Evolutionary conservation across 129 eudicot species (phyloP).

Genomic region (Flaveria robusta): DNA sequence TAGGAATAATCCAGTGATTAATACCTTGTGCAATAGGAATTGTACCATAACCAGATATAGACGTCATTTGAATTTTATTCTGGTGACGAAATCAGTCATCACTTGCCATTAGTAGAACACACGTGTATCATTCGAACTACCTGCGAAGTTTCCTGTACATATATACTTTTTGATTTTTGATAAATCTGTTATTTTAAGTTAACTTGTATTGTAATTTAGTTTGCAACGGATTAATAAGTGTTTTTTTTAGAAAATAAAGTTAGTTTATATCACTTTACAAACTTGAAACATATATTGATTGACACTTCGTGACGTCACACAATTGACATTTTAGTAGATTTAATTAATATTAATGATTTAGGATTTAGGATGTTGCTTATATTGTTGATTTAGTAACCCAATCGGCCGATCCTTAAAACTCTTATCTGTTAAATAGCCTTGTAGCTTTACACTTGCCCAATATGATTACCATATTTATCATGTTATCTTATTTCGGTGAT

Average conservation of each 20-base stretch:
- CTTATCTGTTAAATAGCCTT: not conserved
- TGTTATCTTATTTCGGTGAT: not conserved
- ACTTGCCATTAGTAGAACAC: not conserved
- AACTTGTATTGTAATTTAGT: not conserved
- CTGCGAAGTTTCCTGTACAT: not conserved
- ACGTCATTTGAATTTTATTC: slow-evolving; percentile 20
- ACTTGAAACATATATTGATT: not conserved
- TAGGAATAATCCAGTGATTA: not conserved
- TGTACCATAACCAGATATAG: slow-evolving; percentile 9
- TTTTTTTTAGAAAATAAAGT: not conserved
- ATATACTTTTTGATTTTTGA: not conserved
- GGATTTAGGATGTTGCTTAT: too few species aligned
- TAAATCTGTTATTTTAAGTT: not conserved
- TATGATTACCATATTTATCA: not conserved
- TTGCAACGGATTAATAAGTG: not conserved
- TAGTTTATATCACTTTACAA: not conserved
- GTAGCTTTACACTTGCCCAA: not conserved
- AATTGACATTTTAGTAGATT: not conserved
- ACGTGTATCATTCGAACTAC: not conserved
- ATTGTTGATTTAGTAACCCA: not conserved
- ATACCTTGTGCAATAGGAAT: slow-evolving; percentile 5
- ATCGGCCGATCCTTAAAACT: not conserved
- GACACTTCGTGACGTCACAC: not conserved
- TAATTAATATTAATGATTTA: not conserved
- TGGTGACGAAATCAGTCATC: not conserved